These are phyloP conservation scores for Globisporangium parvum DNA, from an alignment of 352 stramenopile species.

Conservation along the genomic window DNA sequence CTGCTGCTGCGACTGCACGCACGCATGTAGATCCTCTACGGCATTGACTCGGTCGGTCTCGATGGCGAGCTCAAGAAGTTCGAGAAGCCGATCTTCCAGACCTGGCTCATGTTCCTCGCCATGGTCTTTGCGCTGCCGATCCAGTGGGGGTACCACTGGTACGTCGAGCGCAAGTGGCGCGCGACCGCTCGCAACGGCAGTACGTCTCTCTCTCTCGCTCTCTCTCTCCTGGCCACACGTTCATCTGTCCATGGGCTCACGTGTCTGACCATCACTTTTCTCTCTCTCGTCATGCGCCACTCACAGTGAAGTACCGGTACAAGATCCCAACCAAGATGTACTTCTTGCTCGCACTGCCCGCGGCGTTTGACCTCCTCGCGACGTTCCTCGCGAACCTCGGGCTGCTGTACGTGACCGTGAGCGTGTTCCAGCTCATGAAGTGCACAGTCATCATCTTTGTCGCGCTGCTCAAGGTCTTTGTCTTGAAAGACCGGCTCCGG, in stretches of 20 bases:
- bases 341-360: constrained; percentile 90
- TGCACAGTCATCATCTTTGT: constrained; percentile 96
- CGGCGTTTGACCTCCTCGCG: constrained; percentile 90
- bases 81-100: constrained; percentile 94
- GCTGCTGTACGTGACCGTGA: constrained; percentile 89
- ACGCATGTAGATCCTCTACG: constrained; percentile 88
- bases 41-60: constrained; percentile 83
- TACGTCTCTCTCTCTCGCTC: constrained; percentile 25
- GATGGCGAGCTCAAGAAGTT: constrained; percentile 89
- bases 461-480: constrained; percentile 94
- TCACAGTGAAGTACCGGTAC: constrained; percentile 65
- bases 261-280: background rate
- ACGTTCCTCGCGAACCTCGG: constrained; percentile 94
- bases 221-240: too few species aligned
- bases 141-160: constrained; percentile 84
- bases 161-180: constrained; percentile 69
- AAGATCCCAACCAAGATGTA: constrained; percentile 91
- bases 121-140: constrained; percentile 93
- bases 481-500: constrained; percentile 86
- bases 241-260: background rate
- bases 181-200: constrained; percentile 43
- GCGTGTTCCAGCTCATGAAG: constrained; percentile 87
- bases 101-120: constrained; percentile 95
- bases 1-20: background rate
- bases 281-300: background rate